Percentiles rank a stretch among this genome's conserved stretches.
Conservation (phyloP, 2,329 filamentous ascomycete genomes). For the Juglanconis sp. region DNA sequence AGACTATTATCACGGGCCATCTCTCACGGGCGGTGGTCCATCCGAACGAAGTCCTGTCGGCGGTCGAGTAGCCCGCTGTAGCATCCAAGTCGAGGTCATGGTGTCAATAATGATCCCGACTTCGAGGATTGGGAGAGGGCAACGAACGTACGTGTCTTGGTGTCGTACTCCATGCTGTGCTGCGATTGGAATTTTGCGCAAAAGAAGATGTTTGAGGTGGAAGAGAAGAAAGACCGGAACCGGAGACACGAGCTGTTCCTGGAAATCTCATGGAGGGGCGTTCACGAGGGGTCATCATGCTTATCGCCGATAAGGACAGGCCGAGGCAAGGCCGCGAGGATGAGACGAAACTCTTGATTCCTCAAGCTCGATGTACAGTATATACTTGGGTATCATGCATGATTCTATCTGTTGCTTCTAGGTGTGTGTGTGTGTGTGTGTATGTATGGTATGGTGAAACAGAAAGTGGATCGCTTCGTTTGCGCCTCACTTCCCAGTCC, state of each 20-base stretch:
- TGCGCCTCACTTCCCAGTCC: background rate
- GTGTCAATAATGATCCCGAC: slow-evolving; percentile 4
- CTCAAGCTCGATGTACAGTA: background rate
- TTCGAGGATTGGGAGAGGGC: background rate
- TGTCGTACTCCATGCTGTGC: slow-evolving; percentile 67
- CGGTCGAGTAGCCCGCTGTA: slow-evolving; percentile 72
- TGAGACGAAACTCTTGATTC: background rate
- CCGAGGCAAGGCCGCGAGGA: background rate
- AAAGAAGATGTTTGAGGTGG: background rate
- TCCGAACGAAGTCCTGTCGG: slow-evolving; percentile 82
- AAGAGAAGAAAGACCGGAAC: background rate
- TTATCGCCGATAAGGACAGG: slow-evolving; percentile 3
- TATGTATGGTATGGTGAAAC: background rate
- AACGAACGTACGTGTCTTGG: slow-evolving; percentile 62
- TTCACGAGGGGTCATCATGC: background rate
- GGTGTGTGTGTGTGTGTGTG: background rate
- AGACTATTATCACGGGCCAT: slow-evolving; percentile 90
- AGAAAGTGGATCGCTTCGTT: background rate
- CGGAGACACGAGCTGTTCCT: background rate
- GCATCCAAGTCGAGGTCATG: background rate
- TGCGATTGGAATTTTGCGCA: background rate
- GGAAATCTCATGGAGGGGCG: background rate
- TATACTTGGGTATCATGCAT: background rate
- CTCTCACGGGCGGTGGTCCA: slow-evolving; percentile 79
- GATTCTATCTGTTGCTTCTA: background rate